These are phyloP conservation scores for Ophiostoma australiae DNA, from an alignment of 2,329 filamentous ascomycete species.

Conservation along the genomic window DNA sequence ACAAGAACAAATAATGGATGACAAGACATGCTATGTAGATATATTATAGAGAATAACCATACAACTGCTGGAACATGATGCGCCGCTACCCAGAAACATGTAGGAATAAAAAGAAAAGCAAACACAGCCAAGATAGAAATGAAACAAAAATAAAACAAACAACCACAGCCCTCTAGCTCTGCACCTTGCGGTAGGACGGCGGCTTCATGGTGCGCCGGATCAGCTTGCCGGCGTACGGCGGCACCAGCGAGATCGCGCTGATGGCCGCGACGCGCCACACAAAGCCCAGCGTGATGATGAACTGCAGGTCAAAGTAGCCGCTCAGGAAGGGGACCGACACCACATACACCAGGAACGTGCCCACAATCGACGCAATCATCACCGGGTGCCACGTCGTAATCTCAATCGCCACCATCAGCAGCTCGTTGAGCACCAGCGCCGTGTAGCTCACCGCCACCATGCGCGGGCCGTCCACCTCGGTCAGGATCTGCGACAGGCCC, in stretches of 20 bases:
- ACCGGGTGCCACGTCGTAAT: conserved; percentile 95
- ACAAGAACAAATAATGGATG: background rate
- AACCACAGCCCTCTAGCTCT: conserved; percentile 40
- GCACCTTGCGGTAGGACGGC: conserved; percentile 91
- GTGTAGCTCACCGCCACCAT: conserved; percentile 94
- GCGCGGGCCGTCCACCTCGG: conserved; percentile 64
- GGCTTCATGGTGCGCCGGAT: conserved; percentile 82
- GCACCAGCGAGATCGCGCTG: conserved; percentile 71
- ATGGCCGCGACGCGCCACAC: conserved; percentile 83
- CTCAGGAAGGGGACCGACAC: conserved; percentile 81
- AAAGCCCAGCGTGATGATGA: conserved; percentile 75
- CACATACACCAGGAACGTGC: conserved; percentile 75
- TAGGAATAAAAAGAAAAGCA: background rate
- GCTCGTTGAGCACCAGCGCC: conserved; percentile 85
- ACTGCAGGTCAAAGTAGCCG: conserved; percentile 81
- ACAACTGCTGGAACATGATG: background rate
- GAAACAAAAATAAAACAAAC: conserved; percentile 13
- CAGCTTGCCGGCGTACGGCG: conserved; percentile 81
- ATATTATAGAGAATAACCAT: background rate
- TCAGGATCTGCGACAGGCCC: conserved; percentile 83
- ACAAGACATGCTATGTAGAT: background rate
- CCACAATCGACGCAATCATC: conserved; percentile 80
- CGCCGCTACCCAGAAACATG: background rate
- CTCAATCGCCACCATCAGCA: conserved; percentile 94
- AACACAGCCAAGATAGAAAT: background rate